Conservation (phyloP, 2,329 filamentous ascomycete species). For the Pseudopithomyces maydicus region DNA sequence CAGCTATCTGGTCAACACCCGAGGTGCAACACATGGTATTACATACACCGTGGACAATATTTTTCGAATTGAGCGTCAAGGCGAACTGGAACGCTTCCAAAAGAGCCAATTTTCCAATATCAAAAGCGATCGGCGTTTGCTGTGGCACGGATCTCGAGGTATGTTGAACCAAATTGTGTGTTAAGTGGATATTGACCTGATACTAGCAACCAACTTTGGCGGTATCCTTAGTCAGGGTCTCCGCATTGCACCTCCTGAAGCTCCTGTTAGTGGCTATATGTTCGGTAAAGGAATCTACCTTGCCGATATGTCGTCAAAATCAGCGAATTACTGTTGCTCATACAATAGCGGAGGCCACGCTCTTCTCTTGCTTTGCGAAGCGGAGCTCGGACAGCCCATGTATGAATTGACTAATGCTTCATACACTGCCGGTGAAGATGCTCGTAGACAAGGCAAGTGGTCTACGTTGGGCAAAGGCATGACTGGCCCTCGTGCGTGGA, state of each 20-base stretch:
- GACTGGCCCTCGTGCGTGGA: slow-evolving; percentile 71
- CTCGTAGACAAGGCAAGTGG: slow-evolving; percentile 63
- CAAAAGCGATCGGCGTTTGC: slow-evolving; percentile 71
- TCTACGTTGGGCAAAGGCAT: slow-evolving; percentile 74
- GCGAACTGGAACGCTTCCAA: slow-evolving; percentile 72
- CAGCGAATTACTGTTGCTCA: slow-evolving; percentile 74
- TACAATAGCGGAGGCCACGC: slow-evolving; percentile 69
- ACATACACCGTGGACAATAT: slow-evolving; percentile 71
- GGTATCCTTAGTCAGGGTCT: slow-evolving; percentile 87
- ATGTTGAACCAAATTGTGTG: background rate
- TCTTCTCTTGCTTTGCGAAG: slow-evolving; percentile 81
- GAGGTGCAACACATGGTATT: slow-evolving; percentile 68
- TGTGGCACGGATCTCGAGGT: slow-evolving; percentile 83
- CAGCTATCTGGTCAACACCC: slow-evolving; percentile 69
- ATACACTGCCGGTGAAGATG: slow-evolving; percentile 68
- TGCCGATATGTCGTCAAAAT: slow-evolving; percentile 80
- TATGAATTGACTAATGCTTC: slow-evolving; percentile 63
- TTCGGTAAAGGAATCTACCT: slow-evolving; percentile 91
- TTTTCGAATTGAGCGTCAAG: slow-evolving; percentile 79
- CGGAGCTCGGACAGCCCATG: slow-evolving; percentile 78
- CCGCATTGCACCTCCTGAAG: slow-evolving; percentile 86
- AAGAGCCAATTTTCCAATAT: slow-evolving; percentile 58
- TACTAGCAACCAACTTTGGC: slow-evolving; percentile 73
- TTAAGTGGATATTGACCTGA: background rate
- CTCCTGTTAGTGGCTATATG: slow-evolving; percentile 81